Conservation (phyloP, 2,329 filamentous ascomycete species). For the Bretziella fagacearum region DNA sequence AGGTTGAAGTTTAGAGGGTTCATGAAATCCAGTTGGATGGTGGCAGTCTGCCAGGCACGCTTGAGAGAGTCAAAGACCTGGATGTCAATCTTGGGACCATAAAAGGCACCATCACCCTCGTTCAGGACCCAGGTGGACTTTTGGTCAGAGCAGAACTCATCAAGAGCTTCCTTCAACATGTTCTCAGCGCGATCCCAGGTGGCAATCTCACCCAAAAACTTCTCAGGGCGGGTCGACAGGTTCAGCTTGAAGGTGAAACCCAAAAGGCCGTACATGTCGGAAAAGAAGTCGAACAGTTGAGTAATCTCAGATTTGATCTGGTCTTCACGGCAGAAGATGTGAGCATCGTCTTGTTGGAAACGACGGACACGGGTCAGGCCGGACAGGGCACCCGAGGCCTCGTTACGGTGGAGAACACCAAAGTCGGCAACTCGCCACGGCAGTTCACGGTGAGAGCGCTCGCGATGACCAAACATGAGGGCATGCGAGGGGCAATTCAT, state of each 20-base stretch:
- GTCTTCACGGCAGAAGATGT: slow-evolving; percentile 82
- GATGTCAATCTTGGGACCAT: slow-evolving; percentile 97
- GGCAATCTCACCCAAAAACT: slow-evolving; percentile 69
- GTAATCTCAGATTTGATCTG: slow-evolving; percentile 55
- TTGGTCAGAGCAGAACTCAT: slow-evolving; percentile 48
- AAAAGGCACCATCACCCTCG: slow-evolving; percentile 91
- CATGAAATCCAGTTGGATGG: slow-evolving; percentile 75
- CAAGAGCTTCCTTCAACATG: slow-evolving; percentile 61
- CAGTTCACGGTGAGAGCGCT: slow-evolving; percentile 43
- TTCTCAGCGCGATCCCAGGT: slow-evolving; percentile 82
- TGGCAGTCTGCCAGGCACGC: slow-evolving; percentile 59
- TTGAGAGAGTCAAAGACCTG: slow-evolving; percentile 42
- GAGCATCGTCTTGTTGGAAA: slow-evolving; percentile 92
- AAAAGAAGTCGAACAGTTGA: slow-evolving; percentile 64
- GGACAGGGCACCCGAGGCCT: slow-evolving; percentile 78
- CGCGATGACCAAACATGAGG: slow-evolving; percentile 19
- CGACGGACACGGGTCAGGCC: slow-evolving; percentile 83
- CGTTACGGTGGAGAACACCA: slow-evolving; percentile 86
- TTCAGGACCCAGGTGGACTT: slow-evolving; percentile 74
- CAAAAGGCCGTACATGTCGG: slow-evolving; percentile 29
- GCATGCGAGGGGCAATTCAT: slow-evolving; percentile 98
- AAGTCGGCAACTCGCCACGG: slow-evolving; percentile 91
- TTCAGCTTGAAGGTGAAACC: slow-evolving; percentile 70
- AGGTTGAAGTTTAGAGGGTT: slow-evolving; percentile 64
- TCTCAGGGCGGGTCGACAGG: slow-evolving; percentile 77